phyloP scores from a whole-genome alignment of 2,329 filamentous ascomycete species.

The Mariannaea sp. region DNA sequence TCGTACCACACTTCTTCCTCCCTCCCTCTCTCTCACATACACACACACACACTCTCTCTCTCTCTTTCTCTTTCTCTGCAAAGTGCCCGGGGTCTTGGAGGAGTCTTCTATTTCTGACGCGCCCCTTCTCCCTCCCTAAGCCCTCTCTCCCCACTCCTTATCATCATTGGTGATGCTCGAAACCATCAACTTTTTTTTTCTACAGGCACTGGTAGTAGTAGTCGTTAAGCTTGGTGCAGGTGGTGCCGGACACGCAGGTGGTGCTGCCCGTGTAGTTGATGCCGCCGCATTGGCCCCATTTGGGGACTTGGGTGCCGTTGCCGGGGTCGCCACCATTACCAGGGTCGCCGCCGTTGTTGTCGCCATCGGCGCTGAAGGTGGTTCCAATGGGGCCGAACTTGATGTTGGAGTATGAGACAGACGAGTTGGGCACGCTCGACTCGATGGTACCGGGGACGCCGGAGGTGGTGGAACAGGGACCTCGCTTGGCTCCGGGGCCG shows the following conservation, averaged over 20 bases:
- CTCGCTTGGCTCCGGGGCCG: conserved; percentile 56
- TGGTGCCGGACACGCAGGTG: conserved; percentile 42
- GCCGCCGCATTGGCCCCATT: conserved; percentile 48
- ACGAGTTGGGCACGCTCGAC: conserved; percentile 49
- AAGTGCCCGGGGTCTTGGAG: no score
- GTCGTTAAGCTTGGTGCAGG: conserved; percentile 45
- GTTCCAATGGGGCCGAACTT: conserved; percentile 60
- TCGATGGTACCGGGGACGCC: conserved; percentile 59
- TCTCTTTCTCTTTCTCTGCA: not conserved
- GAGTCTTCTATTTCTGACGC: no score
- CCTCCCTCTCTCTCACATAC: no score
- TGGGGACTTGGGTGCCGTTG: conserved; percentile 25
- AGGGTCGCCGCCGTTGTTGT: not conserved
- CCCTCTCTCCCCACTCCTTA: no score
- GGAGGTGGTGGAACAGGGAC: conserved; percentile 56
- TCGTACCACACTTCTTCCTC: not conserved
- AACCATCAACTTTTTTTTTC: conserved; percentile 11
- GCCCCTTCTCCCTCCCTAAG: no score
- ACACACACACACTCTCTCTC: not conserved
- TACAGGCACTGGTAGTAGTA: conserved; percentile 51
- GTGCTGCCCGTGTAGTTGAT: conserved; percentile 43
- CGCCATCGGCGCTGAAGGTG: conserved; percentile 46
- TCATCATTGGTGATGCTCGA: not conserved
- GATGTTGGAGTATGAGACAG: conserved; percentile 64
- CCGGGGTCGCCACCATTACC: conserved; percentile 1